Base-by-base conservation (phyloP, 23 red algal genomes). In the Gracilaria caudata region DNA sequence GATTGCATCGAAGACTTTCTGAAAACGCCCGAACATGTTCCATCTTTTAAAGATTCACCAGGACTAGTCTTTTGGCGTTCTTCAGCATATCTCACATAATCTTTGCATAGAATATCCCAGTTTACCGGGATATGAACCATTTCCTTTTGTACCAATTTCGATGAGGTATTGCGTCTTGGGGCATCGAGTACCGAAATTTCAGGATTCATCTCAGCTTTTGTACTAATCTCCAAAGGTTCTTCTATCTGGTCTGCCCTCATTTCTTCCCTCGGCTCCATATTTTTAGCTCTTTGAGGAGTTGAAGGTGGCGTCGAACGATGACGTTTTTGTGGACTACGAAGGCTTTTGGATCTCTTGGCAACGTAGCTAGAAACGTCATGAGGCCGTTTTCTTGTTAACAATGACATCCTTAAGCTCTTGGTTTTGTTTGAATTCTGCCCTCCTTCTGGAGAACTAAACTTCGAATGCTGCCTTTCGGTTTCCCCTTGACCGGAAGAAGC, bases 1-100 rank as follows among this genome's bases (percentile, higher is more conserved):
- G 37, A 28, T 30, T 75, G 70, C 37, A 75, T 43, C 20, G 70
- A 75, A 49, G 70, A 75, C 0, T 75, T n/a, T 47, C 47, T 47
- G 70, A 75, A 75, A 4, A 8, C 19, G 21, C 39, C 10, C 1
- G 70, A 47, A 0, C 39, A 13, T 46, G 19, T 45, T 49, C 9
- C 47, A 21, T 29, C 29, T 2, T 75, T 8, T 21, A 47, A 7
- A 2, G 30, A 66, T 16, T 66, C 29, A 25, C 16, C 61, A 36
- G 61, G 13, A 16, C 0, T 30, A 29, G 26, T 66, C 0, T 36
- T 66, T 30, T 25, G 6, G 4, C 23, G 5, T 36, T 36, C 61
- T 66, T 75, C n/a, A 38, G 39, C 70, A 75, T 12, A 14, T 29
- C 21, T 45, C 3, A 14, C 29, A 40, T 75, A 75, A 28, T 25